A percentile compares a stretch with the other conserved stretches of the same genome.
Conservation (phyloP, 495 filamentous ascomycete genomes). For the Aspergillus carlsbadensis region DNA sequence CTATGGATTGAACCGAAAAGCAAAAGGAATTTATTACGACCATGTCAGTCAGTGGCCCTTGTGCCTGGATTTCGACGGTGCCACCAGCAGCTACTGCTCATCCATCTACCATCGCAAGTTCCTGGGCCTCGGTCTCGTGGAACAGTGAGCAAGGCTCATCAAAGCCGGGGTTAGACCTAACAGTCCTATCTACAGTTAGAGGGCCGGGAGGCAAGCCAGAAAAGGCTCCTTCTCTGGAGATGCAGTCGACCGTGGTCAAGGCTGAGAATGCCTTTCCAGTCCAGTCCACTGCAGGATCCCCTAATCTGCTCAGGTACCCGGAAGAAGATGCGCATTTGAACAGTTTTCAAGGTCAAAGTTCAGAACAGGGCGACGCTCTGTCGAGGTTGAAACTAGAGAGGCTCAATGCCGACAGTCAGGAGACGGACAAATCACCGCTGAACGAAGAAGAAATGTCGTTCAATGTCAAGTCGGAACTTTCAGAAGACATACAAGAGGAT, state of each 20-base stretch:
- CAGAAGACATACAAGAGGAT: conserved; percentile 20
- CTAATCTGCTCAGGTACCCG: conserved; percentile 17
- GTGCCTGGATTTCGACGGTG: conserved; percentile 42
- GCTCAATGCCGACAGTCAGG: conserved; percentile 20
- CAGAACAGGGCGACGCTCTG: conserved; percentile 11
- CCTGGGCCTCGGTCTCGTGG: conserved; percentile 32
- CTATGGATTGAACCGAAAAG: conserved; percentile 20
- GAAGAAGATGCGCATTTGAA: conserved; percentile 21
- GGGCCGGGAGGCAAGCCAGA: conserved; percentile 24
- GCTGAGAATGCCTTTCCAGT: conserved; percentile 38
- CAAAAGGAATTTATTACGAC: conserved; percentile 19
- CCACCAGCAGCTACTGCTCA: conserved; percentile 36
- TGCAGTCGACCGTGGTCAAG: conserved; percentile 33
- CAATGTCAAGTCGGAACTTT: conserved; percentile 17
- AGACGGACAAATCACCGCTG: conserved; percentile 15
- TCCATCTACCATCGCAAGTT: conserved; percentile 35
- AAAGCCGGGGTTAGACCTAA: conserved; percentile 23
- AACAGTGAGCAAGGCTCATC: conserved; percentile 31
- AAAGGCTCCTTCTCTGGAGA: conserved; percentile 23
- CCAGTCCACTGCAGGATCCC: conserved; percentile 17
- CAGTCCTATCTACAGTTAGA: conserved; percentile 22
- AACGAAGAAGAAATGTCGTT: conserved; percentile 21
- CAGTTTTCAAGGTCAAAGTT: conserved; percentile 6
- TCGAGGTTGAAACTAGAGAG: conserved; percentile 18
- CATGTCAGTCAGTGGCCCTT: conserved; percentile 47